Evolutionary conservation across 1,139 yeast species (phyloP).

Genomic region (Saccharomyces hybrid): DNA sequence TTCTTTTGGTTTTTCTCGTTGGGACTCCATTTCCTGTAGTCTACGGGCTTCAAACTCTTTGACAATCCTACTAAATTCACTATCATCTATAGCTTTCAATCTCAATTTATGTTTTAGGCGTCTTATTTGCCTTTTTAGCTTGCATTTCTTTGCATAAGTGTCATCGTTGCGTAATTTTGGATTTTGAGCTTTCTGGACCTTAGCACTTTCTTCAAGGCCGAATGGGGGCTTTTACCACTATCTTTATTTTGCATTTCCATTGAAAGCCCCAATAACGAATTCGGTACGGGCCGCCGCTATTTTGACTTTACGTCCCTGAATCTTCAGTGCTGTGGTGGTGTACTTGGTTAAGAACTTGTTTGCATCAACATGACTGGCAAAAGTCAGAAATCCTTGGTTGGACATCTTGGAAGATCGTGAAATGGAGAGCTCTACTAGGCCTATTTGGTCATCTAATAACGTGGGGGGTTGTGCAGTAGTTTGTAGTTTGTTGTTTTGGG

Average conservation of each 20-base stretch:
- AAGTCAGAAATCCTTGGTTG: conserved; percentile 85
- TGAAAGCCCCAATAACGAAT: conserved; percentile 25
- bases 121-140: conserved; percentile 22
- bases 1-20: conserved; percentile 20
- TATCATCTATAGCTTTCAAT: conserved; percentile 15
- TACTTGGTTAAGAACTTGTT: conserved; percentile 41
- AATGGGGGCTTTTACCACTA: conserved; percentile 9
- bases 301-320: conserved; percentile 52
- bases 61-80: conserved; percentile 10
- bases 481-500: conserved; percentile 11
- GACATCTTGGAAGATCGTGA: conserved; percentile 39
- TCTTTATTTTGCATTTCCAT: conserved; percentile 2
- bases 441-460: conserved; percentile 15
- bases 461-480: conserved; percentile 1
- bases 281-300: conserved; percentile 37
- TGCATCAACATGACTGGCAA: conserved; percentile 41
- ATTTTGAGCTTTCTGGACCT: conserved; percentile 13
- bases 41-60: conserved; percentile 7
- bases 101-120: conserved; percentile 21
- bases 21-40: not conserved
- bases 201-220: conserved; percentile 14
- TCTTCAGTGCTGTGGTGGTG: conserved; percentile 33
- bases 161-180: conserved; percentile 12
- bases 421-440: conserved; percentile 19
- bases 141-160: conserved; percentile 15